Evolutionary conservation across 2,329 filamentous ascomycete genomes (phyloP).

Genomic region (Parasarocladium wereldwijsianum): DNA sequence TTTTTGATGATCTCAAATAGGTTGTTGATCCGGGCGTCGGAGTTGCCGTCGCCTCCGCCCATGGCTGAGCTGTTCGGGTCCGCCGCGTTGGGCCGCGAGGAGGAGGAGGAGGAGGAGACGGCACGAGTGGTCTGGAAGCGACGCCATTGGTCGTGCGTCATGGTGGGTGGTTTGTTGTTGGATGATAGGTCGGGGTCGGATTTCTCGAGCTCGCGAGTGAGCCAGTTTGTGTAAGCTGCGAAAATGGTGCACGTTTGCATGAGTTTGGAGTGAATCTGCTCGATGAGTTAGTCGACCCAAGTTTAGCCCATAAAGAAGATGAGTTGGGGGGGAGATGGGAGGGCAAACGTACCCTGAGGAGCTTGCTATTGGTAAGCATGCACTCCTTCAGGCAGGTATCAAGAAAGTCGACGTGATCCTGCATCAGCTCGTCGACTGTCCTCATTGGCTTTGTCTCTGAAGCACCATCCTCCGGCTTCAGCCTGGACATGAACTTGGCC

Average conservation of each 20-base stretch:
- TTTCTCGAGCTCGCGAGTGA: conserved; percentile 72
- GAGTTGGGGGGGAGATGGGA: background rate
- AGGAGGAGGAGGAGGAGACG: conserved; percentile 14
- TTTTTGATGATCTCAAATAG: conserved; percentile 77
- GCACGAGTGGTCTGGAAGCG: conserved; percentile 32
- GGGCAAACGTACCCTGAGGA: conserved; percentile 57
- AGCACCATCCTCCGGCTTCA: conserved; percentile 33
- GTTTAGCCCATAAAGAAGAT: background rate
- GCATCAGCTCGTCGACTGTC: conserved; percentile 96
- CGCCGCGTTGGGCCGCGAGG: conserved; percentile 20
- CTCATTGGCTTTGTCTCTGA: conserved; percentile 25
- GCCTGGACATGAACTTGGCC: conserved; percentile 79
- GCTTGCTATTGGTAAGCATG: conserved; percentile 94
- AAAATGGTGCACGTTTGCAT: conserved; percentile 95
- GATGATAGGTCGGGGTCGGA: conserved; percentile 65
- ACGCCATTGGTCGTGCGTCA: conserved; percentile 46
- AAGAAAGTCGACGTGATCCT: conserved; percentile 95
- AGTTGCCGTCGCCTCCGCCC: conserved; percentile 17
- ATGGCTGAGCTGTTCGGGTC: conserved; percentile 17
- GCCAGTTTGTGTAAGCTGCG: conserved; percentile 73
- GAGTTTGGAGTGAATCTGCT: conserved; percentile 87
- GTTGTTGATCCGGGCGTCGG: conserved; percentile 47
- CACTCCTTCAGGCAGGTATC: conserved; percentile 97
- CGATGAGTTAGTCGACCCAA: background rate
- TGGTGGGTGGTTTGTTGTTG: conserved; percentile 40